phyloP scores from a whole-genome alignment of 257 asterid species.

The Solanum paucissectum region DNA sequence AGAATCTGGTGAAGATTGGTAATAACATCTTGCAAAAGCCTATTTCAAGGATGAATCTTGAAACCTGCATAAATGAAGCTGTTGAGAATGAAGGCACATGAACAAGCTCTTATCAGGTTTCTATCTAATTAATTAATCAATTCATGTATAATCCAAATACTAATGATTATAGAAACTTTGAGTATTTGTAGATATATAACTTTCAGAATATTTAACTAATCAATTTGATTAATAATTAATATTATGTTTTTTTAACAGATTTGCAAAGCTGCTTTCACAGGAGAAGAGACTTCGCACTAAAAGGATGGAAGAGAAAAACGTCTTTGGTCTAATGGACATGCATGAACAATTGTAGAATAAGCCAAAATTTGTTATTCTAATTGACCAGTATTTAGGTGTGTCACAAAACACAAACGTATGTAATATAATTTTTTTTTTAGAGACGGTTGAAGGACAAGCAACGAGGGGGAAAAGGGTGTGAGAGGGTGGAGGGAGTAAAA shows the following conservation, averaged over 20 bases:
- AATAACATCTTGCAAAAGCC: background rate
- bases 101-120: background rate
- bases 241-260: background rate
- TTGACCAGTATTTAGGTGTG: background rate
- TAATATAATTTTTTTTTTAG: too few species aligned
- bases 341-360: background rate
- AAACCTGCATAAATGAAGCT: background rate
- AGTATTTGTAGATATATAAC: background rate
- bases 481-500: background rate
- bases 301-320: background rate
- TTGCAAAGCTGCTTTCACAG: background rate
- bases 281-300: background rate
- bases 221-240: background rate
- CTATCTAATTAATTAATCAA: background rate
- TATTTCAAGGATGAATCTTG: background rate
- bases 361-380: background rate
- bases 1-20: background rate
- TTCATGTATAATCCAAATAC: background rate
- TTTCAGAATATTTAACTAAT: background rate
- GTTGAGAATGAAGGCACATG: background rate
- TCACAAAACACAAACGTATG: background rate
- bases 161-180: background rate
- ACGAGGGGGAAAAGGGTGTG: background rate
- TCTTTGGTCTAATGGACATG: background rate
- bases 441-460: background rate